Evolutionary conservation across 441 rosid species (phyloP).

Genomic region (Syzygium syzygioides): DNA sequence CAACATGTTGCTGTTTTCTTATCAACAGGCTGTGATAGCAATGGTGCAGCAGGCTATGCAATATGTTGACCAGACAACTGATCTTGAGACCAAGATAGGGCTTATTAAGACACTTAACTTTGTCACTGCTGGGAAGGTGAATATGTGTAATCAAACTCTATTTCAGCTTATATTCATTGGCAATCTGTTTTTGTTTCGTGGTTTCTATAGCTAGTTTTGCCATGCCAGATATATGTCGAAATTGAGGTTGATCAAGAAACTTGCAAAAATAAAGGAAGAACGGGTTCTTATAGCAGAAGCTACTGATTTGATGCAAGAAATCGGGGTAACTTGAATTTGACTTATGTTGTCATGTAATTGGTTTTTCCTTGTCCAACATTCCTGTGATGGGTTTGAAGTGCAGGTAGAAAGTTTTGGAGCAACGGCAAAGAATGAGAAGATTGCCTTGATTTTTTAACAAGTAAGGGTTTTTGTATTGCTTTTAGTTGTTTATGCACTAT

Average conservation of each 20-base stretch:
- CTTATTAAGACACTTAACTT: constrained; percentile 73
- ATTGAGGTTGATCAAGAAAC: constrained; percentile 84
- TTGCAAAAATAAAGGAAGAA: constrained; percentile 92
- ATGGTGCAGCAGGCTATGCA: constrained; percentile 96
- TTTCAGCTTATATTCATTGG: not conserved
- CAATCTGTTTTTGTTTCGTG: not conserved
- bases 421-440: constrained; percentile 97
- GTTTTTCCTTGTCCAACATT: not conserved
- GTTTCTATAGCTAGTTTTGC: not conserved
- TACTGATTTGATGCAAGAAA: constrained; percentile 98
- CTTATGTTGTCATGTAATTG: not conserved
- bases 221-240: constrained; percentile 82
- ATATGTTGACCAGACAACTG: constrained; percentile 85
- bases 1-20: not conserved
- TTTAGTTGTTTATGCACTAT: not conserved
- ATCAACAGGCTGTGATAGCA: constrained; percentile 71
- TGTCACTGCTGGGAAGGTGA: constrained; percentile 89
- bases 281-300: constrained; percentile 94
- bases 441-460: constrained; percentile 94
- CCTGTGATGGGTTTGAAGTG: constrained; percentile 7
- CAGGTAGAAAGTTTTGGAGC: constrained; percentile 99
- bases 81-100: constrained; percentile 74
- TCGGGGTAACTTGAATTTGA: constrained; percentile 52
- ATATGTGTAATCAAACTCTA: not conserved
- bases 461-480: constrained; percentile 25